Evolutionary conservation across 495 filamentous ascomycete genomes (phyloP), one percentile per base, ranked within the genome.

Genomic region (Penicillium manginii): DNA sequence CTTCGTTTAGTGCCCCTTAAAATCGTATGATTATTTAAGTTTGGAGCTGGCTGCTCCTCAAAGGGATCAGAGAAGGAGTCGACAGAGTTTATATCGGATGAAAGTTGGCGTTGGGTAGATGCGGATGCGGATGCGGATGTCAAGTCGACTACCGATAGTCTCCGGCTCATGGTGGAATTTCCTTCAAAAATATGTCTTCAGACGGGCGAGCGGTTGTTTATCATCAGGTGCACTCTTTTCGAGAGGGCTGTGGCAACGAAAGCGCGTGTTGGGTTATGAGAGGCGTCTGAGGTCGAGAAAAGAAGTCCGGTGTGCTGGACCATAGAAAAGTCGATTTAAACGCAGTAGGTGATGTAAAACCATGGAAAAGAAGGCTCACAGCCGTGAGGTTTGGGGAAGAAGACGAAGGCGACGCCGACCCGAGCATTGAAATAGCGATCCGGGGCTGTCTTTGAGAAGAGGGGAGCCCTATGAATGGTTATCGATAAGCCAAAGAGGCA

Each of bases 1-100:
- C 48, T 51, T 48, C 65, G 61, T 40, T 67, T 67, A n/a, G 49
- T 48, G 32, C 53, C 50, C 23, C 59, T 40, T 23, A 64, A 50
- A 59, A 64, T 57, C 17, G 22, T 52, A 23, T 62, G 57, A 12
- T 22, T 23, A 14, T 14, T 12, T 26, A 4, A 12, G 31, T 3
- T 18, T 3, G 8, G 51, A 12, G 21, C 48, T 17, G 26, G 5
- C 1, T 39, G 50, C 0, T 21, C 40, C 21, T 51, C 22, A 8
- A 2, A 50, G 12, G 49, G 47, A n/a, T 22, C 40, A 1, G 60
- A 42, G 14, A 33, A 22, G 26, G 8, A 17, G 15, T 43, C 40
- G 5, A 43, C 17, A 3, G 40, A 43, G 19, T n/a, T 18, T 43
- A 43, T 18, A 43, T 43, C 40, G 8, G n/a, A 43, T 43, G 40